phyloP scores from a whole-genome alignment of 148 eudicot species.

The Fagopyrum tataricum region DNA sequence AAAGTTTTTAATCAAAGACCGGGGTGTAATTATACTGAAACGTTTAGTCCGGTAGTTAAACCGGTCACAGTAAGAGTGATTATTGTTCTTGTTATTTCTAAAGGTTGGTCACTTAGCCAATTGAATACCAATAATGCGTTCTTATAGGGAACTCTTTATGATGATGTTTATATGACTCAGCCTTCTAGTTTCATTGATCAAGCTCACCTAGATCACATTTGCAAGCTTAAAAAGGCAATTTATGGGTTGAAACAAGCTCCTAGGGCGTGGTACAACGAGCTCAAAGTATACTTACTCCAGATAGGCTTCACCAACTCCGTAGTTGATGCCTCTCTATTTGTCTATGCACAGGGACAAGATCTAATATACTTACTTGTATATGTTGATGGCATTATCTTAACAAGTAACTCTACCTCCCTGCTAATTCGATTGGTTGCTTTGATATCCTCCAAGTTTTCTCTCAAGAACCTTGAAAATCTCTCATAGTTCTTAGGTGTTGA shows the following conservation, averaged over 20 bases:
- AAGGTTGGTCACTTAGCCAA: neutral
- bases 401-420: too few species aligned
- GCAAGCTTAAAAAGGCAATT: neutral
- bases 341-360: too few species aligned
- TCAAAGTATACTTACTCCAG: neutral
- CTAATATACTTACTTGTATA: too few species aligned
- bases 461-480: too few species aligned
- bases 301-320: neutral
- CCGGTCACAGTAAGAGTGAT: neutral
- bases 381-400: too few species aligned
- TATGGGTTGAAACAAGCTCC: too few species aligned
- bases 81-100: neutral
- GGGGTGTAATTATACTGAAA: neutral
- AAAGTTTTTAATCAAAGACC: neutral
- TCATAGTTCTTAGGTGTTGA: too few species aligned
- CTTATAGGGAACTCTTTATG: neutral
- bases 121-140: neutral
- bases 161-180: neutral
- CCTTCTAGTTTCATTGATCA: neutral
- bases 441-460: too few species aligned
- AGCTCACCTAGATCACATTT: neutral
- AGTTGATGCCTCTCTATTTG: neutral
- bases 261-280: neutral
- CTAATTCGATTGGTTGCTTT: too few species aligned
- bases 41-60: neutral